Evolutionary conservation across 352 stramenopile species (phyloP).

Genomic region (Aphanomyces invadans): DNA sequence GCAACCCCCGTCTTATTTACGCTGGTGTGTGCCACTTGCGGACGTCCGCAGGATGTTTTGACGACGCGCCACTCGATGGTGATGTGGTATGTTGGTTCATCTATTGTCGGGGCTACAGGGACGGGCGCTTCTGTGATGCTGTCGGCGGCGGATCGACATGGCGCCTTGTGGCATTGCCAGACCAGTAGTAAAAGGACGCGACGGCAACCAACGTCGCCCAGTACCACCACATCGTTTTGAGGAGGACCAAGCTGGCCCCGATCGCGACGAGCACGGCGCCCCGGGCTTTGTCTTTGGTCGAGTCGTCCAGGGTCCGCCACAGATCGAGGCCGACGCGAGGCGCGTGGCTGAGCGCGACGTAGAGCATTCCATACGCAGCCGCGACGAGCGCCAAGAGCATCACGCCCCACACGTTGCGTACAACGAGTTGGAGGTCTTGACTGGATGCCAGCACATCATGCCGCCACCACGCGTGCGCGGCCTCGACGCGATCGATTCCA

Average conservation of each 20-base stretch:
- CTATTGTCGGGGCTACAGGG: no score
- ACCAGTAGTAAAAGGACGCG: slow-evolving; percentile 44
- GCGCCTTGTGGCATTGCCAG: slow-evolving; percentile 29
- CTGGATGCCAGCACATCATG: slow-evolving; percentile 30
- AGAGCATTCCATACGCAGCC: slow-evolving; percentile 31
- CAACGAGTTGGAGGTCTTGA: slow-evolving; percentile 33
- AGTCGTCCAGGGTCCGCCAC: slow-evolving; percentile 34
- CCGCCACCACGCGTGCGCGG: neutral
- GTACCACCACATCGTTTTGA: slow-evolving; percentile 36
- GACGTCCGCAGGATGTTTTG: no score
- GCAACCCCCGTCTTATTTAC: no score
- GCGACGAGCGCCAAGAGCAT: slow-evolving; percentile 26
- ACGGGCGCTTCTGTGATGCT: no score
- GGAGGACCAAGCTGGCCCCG: slow-evolving; percentile 29
- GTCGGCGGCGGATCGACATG: no score
- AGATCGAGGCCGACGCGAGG: slow-evolving; percentile 29
- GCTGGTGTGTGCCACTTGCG: no score
- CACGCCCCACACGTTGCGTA: slow-evolving; percentile 28
- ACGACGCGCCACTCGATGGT: no score
- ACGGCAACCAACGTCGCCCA: slow-evolving; percentile 30
- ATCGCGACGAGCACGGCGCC: slow-evolving; percentile 29
- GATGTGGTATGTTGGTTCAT: no score
- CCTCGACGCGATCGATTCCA: neutral
- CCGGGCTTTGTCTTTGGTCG: slow-evolving; percentile 41
- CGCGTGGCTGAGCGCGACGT: slow-evolving; percentile 28